A percentile compares a stretch with the other conserved stretches of the same genome.
These are phyloP conservation scores for Coniochaeta sp. DNA, from an alignment of 2,329 filamentous ascomycete genomes.

Conservation along the genomic window DNA sequence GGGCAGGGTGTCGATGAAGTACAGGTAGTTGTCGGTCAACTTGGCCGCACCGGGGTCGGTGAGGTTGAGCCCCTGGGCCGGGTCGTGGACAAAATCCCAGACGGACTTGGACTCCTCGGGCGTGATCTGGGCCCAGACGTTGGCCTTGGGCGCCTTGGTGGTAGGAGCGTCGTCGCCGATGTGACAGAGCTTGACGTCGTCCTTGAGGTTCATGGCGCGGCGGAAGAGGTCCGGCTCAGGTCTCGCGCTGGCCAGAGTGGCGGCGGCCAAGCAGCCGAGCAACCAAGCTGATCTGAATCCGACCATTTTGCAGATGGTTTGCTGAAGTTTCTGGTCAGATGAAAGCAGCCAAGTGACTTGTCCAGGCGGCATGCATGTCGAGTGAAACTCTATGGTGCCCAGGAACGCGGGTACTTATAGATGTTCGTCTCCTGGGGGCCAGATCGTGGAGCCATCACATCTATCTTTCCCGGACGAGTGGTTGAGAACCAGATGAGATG, in stretches of 20 bases:
- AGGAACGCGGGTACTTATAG: neutral
- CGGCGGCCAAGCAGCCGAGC: slow-evolving; percentile 5
- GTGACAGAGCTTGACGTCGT: slow-evolving; percentile 7
- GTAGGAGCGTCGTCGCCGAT: slow-evolving; percentile 9
- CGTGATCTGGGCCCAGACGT: slow-evolving; percentile 34
- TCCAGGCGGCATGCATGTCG: too few relatives aligned
- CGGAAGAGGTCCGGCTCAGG: slow-evolving; percentile 9
- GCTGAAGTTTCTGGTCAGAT: neutral
- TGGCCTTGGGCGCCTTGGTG: slow-evolving; percentile 28
- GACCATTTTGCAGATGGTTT: neutral
- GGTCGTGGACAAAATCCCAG: slow-evolving; percentile 33
- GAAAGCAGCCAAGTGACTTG: neutral
- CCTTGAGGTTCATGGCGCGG: slow-evolving; percentile 7
- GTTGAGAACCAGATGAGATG: neutral
- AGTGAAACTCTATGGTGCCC: neutral
- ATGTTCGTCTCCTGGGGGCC: neutral
- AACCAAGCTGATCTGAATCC: neutral
- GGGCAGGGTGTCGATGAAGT: slow-evolving; percentile 38
- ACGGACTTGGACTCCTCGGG: slow-evolving; percentile 33
- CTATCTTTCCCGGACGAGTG: neutral
- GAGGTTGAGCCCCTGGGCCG: slow-evolving; percentile 34
- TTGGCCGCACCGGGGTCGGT: slow-evolving; percentile 28
- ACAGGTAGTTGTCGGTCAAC: slow-evolving; percentile 37
- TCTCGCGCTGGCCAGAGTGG: slow-evolving; percentile 5
- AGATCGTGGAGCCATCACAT: neutral